Percentiles rank a stretch among this genome's conserved stretches.
Evolutionary conservation across 306 rosid species (phyloP).

Genomic region (Medicago lupulina): DNA sequence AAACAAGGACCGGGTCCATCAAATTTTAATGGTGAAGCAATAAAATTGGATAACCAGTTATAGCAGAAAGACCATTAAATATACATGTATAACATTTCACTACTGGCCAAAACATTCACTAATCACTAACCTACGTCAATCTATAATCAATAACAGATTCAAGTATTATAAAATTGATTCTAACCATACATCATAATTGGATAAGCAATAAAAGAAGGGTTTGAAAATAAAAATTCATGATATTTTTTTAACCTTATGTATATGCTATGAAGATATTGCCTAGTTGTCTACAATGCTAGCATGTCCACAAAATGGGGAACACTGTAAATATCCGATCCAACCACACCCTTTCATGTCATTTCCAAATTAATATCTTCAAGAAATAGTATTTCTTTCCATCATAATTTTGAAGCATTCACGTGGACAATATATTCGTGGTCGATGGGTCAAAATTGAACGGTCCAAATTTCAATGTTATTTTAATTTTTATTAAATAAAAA

Average conservation of each 20-base stretch:
- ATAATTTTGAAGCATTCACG: no score
- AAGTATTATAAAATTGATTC: background rate
- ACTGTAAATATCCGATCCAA: slow-evolving; percentile 42
- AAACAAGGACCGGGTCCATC: no score
- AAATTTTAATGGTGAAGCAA: no score
- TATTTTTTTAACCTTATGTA: background rate
- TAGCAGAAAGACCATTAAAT: no score
- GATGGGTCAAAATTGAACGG: background rate
- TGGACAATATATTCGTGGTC: no score
- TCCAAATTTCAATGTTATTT: no score
- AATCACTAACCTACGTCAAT: background rate
- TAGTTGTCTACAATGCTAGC: slow-evolving; percentile 55
- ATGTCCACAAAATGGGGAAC: slow-evolving; percentile 55
- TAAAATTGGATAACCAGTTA: no score
- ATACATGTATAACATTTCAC: no score
- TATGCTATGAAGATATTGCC: slow-evolving; percentile 29
- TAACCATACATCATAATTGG: background rate
- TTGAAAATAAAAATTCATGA: slow-evolving; percentile 9
- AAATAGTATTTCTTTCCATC: no score
- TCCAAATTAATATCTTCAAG: background rate
- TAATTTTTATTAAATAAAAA: no score
- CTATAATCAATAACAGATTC: background rate
- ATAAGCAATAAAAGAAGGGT: background rate
- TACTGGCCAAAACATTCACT: background rate
- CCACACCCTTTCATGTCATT: slow-evolving; percentile 49